Base-by-base conservation (phyloP, 352 stramenopile species). In the Phytophthora tentaculata region DNA sequence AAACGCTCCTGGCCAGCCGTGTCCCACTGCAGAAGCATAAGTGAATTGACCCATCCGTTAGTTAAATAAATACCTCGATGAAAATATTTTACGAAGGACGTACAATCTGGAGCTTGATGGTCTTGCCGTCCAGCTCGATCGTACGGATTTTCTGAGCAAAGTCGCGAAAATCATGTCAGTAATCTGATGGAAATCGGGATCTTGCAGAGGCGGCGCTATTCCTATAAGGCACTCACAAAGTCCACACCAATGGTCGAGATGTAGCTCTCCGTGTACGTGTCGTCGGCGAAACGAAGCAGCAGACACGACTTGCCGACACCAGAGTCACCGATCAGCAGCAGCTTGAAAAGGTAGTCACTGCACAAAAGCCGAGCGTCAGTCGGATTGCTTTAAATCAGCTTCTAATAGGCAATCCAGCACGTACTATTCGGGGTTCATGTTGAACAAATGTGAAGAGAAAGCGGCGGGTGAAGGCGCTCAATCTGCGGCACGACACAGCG, bases 221-320 rank as follows among this genome's bases (percentile, higher is more conserved):
- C n/a, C 13, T 16, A 10, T 5, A 16, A 47, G 41, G 19, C 13
- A 98, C 92, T 92, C 87, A 99, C 95, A 85, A 99, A 99, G 83
- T 99, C 98, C 43, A 99, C 97, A 76, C 98, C 98, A 80, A 99
- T 99, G 60, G 98, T 99, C 53, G 97, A 99, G 78, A 99, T 99
- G 82, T 99, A 99, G 67, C 93, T 99, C 76, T 99, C 97, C 59
- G 97, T 99, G 90, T 99, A 99, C 57, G 97, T 98, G 86, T 99
- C 97, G 77, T 99, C 98, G 3, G 97, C 97, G 82, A 99, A 99
- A 87, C 97, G 92, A 22, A 99, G 88, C 67, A 99, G 82, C 68
- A 99, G 85, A 89, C 98, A 99, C 65, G 97, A 99, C 89, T 99
- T 99, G 54, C 97, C 95, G 63, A 99, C 97, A 60, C 97, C 97